Evolutionary conservation across 805 yeast species (phyloP).

Genomic region (Cyberlindnera samutprakarnensis): DNA sequence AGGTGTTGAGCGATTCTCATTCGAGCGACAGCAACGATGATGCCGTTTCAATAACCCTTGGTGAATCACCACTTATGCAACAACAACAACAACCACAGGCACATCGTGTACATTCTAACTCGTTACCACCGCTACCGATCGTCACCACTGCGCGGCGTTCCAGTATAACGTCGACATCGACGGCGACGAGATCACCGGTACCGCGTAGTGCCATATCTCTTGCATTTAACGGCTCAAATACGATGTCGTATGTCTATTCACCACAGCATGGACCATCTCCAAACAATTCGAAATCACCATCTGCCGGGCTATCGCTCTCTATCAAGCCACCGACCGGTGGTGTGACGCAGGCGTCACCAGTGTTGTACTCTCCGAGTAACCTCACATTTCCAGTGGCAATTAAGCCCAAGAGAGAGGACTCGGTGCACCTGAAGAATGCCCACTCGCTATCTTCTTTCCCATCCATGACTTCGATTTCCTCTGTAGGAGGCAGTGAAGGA

Average conservation of each 20-base stretch:
- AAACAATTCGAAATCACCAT: slow-evolving; percentile 4
- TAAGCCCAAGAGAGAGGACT: slow-evolving; percentile 16
- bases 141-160: slow-evolving; percentile 25
- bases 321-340: slow-evolving; percentile 17
- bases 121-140: slow-evolving; percentile 27
- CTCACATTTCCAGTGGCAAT: slow-evolving; percentile 4
- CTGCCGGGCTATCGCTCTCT: slow-evolving; percentile 5
- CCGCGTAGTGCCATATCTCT: slow-evolving; percentile 20
- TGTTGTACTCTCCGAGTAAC: slow-evolving; percentile 17
- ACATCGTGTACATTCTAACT: slow-evolving; percentile 18
- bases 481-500: slow-evolving; percentile 6
- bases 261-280: slow-evolving; percentile 5
- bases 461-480: slow-evolving; percentile 16
- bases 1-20: slow-evolving; percentile 5
- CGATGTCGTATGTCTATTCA: slow-evolving; percentile 21
- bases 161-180: slow-evolving; percentile 16
- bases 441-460: slow-evolving; percentile 17
- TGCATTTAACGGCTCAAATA: slow-evolving; percentile 17
- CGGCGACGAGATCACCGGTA: slow-evolving; percentile 16
- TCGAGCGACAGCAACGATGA: slow-evolving; percentile 1
- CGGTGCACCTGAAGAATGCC: too few species aligned
- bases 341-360: slow-evolving; percentile 17
- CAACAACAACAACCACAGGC: slow-evolving; percentile 1
- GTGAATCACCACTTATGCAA: neutral
- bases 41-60: neutral